Conservation (phyloP, 2,329 filamentous ascomycete species). For the Pseudopithomyces maydicus region DNA sequence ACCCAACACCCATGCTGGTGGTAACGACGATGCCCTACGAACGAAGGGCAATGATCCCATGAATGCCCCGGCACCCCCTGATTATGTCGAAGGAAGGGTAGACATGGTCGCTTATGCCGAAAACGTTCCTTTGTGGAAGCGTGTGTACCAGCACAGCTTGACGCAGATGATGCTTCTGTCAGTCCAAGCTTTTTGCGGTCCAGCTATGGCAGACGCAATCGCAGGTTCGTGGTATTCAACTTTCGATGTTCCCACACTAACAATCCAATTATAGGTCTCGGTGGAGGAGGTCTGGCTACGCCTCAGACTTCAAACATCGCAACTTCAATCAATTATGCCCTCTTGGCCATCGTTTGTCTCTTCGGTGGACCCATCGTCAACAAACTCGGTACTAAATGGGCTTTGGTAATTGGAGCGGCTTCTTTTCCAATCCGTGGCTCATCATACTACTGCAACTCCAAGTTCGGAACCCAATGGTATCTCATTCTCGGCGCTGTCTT, state of each 20-base stretch:
- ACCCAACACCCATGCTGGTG: slow-evolving; percentile 40
- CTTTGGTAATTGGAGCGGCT: slow-evolving; percentile 49
- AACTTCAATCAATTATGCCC: slow-evolving; percentile 33
- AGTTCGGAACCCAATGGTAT: slow-evolving; percentile 56
- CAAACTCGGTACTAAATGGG: slow-evolving; percentile 55
- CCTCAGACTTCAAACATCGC: slow-evolving; percentile 52
- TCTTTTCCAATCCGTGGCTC: slow-evolving; percentile 55
- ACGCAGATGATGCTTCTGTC: slow-evolving; percentile 57
- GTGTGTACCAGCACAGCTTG: slow-evolving; percentile 53
- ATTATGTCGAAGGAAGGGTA: slow-evolving; percentile 35
- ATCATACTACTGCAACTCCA: slow-evolving; percentile 56
- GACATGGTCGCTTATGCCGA: slow-evolving; percentile 44
- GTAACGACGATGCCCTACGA: slow-evolving; percentile 34
- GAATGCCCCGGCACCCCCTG: slow-evolving; percentile 18
- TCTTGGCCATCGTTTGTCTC: slow-evolving; percentile 45
- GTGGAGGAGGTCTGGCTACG: slow-evolving; percentile 53
- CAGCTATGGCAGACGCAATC: slow-evolving; percentile 39
- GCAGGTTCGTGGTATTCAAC: slow-evolving; percentile 20
- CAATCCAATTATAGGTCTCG: slow-evolving; percentile 19
- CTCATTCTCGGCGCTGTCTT: slow-evolving; percentile 33
- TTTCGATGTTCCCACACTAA: too few relatives aligned
- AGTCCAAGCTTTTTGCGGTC: slow-evolving; percentile 50
- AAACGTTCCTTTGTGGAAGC: slow-evolving; percentile 49
- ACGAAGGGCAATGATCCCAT: slow-evolving; percentile 32
- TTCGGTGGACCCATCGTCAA: slow-evolving; percentile 54